phyloP scores from a whole-genome alignment of 495 filamentous ascomycete genomes.

The Aspergillus hancockii region DNA sequence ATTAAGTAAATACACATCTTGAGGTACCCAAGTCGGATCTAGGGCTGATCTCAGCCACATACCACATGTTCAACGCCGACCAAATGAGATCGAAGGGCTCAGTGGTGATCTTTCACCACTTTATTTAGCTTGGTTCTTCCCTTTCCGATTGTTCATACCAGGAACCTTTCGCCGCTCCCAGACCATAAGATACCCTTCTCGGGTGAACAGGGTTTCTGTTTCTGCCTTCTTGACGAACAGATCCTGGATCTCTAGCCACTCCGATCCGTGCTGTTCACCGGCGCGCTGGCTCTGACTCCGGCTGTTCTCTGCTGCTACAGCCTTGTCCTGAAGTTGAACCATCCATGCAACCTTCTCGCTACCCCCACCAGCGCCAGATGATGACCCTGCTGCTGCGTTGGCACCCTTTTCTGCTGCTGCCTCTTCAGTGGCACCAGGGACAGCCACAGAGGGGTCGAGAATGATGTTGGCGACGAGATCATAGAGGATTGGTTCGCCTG shows the following conservation, averaged over 20 bases:
- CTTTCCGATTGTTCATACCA: conserved; percentile 45
- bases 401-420: conserved; percentile 76
- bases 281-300: conserved; percentile 32
- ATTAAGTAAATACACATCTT: not conserved
- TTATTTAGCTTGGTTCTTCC: conserved; percentile 33
- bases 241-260: conserved; percentile 95
- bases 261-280: conserved; percentile 47
- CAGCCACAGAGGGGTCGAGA: conserved; percentile 66
- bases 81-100: not conserved
- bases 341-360: conserved; percentile 56
- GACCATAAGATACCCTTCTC: conserved; percentile 92
- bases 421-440: conserved; percentile 72
- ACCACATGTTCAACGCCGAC: not conserved
- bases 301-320: conserved; percentile 41
- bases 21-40: not conserved
- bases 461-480: conserved; percentile 97
- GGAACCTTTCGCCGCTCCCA: conserved; percentile 80
- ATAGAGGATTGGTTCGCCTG: conserved; percentile 87
- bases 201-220: conserved; percentile 83
- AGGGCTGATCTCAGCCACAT: not conserved
- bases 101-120: not conserved
- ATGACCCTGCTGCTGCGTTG: conserved; percentile 70
- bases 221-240: conserved; percentile 85
- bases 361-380: conserved; percentile 43
- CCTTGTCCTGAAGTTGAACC: conserved; percentile 60